Percentiles rank a stretch among this genome's conserved stretches.
These are phyloP conservation scores for Trametes meyenii DNA, from an alignment of 768 basidiomycete species.

Conservation along the genomic window DNA sequence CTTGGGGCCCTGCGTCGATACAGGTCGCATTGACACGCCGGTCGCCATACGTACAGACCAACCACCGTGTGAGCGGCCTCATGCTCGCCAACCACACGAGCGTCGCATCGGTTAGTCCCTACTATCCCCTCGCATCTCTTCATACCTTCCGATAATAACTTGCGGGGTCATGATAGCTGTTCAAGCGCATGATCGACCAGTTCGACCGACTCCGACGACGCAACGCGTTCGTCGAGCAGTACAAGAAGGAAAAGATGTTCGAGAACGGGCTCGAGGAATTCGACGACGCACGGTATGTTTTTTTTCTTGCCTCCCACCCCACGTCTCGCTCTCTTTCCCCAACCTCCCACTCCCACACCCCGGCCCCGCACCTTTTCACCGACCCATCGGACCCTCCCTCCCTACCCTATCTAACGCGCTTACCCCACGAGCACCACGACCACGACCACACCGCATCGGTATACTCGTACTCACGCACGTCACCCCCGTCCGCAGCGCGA, in stretches of 20 bases:
- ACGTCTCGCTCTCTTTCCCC: background rate
- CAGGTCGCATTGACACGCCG: constrained; percentile 94
- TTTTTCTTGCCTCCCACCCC: background rate
- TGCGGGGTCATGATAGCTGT: constrained; percentile 57
- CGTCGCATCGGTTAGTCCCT: constrained; percentile 81
- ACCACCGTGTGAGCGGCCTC: constrained; percentile 94
- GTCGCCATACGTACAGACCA: constrained; percentile 85
- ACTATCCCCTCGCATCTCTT: background rate
- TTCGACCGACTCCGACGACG: constrained; percentile 85
- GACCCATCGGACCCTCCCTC: background rate
- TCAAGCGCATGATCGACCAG: constrained; percentile 95
- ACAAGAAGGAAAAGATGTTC: constrained; percentile 97
- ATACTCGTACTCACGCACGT: background rate
- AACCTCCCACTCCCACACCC: background rate
- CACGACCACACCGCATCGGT: background rate
- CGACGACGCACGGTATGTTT: constrained; percentile 86
- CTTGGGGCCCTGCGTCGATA: constrained; percentile 98
- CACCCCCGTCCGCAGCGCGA: constrained; percentile 56
- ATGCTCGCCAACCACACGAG: constrained; percentile 99
- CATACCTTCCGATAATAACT: background rate
- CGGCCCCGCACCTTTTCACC: background rate
- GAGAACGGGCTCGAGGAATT: constrained; percentile 93
- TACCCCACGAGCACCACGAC: background rate
- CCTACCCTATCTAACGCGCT: constrained; percentile 1
- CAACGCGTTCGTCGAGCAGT: constrained; percentile 96